Percentiles rank a stretch among this genome's conserved stretches.
Conservation (phyloP, 345 rosid species). For the Jatropha curcas region DNA sequence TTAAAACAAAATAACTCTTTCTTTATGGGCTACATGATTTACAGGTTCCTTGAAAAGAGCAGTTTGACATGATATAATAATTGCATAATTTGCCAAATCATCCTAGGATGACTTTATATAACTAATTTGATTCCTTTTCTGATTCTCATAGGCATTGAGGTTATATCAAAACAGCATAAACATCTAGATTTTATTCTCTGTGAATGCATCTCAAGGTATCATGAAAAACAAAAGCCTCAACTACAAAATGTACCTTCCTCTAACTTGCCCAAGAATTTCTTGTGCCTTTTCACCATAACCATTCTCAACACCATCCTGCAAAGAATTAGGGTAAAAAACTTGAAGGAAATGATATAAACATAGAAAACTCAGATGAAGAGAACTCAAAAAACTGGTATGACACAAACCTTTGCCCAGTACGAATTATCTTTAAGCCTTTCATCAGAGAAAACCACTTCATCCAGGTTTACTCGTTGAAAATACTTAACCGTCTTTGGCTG, state of each 20-base stretch:
- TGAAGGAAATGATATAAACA: neutral
- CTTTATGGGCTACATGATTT: no score
- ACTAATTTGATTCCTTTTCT: neutral
- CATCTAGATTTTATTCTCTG: no score
- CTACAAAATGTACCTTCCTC: constrained; percentile 64
- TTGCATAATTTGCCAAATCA: neutral
- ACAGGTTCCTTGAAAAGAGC: no score
- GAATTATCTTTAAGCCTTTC: constrained; percentile 87
- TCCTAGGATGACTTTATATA: neutral
- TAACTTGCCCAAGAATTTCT: constrained; percentile 90
- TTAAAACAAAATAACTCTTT: no score
- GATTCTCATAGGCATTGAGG: neutral
- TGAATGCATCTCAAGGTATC: neutral
- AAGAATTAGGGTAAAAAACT: neutral
- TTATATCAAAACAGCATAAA: neutral
- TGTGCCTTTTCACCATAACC: constrained; percentile 98
- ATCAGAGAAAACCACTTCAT: constrained; percentile 66
- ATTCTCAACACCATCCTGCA: constrained; percentile 70
- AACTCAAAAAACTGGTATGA: neutral
- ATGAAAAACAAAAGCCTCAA: neutral
- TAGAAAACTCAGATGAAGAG: neutral
- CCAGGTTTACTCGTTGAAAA: constrained; percentile 80
- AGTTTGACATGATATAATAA: no score
- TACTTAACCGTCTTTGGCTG: constrained; percentile 66
- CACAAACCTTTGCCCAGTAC: constrained; percentile 82